Percentiles rank a stretch among this genome's conserved stretches.
Evolutionary conservation across 2,329 filamentous ascomycete genomes (phyloP).

Genomic region (Diaporthe sp.): DNA sequence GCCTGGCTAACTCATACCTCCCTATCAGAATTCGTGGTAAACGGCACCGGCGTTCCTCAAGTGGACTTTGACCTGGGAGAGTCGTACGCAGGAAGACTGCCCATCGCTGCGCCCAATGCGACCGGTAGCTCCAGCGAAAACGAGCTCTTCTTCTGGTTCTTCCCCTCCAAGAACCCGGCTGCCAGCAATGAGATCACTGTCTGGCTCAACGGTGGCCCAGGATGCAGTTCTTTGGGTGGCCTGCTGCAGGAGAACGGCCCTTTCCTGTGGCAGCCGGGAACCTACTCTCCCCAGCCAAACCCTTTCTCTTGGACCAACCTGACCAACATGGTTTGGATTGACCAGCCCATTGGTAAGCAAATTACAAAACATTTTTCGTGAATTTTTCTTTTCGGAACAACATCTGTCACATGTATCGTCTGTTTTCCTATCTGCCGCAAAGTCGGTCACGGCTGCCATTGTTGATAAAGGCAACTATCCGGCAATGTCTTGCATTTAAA

Average conservation of each 20-base stretch:
- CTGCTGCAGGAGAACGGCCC: constrained; percentile 81
- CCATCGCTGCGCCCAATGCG: constrained; percentile 61
- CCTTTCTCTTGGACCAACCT: constrained; percentile 78
- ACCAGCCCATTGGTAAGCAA: constrained; percentile 65
- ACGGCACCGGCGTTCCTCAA: constrained; percentile 75
- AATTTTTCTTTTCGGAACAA: background rate
- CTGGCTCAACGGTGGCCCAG: constrained; percentile 71
- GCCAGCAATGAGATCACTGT: constrained; percentile 72
- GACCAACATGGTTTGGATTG: constrained; percentile 81
- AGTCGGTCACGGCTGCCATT: accelerated
- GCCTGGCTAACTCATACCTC: background rate
- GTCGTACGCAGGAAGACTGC: constrained; percentile 74
- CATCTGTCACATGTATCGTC: background rate
- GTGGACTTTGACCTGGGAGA: constrained; percentile 78
- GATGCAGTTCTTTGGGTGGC: constrained; percentile 72
- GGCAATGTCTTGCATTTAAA: too few relatives aligned
- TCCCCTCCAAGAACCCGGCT: constrained; percentile 66
- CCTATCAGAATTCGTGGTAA: constrained; percentile 70
- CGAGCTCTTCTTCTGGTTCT: constrained; percentile 76
- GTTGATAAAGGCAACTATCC: too few relatives aligned
- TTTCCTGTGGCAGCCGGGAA: constrained; percentile 76
- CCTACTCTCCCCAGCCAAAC: constrained; percentile 71
- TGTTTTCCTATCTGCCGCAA: background rate
- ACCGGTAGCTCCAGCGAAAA: constrained; percentile 56
- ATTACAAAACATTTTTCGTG: background rate